Evolutionary conservation across 2,329 filamentous ascomycete species (phyloP).

Genomic region (Paecilomyces sp.): DNA sequence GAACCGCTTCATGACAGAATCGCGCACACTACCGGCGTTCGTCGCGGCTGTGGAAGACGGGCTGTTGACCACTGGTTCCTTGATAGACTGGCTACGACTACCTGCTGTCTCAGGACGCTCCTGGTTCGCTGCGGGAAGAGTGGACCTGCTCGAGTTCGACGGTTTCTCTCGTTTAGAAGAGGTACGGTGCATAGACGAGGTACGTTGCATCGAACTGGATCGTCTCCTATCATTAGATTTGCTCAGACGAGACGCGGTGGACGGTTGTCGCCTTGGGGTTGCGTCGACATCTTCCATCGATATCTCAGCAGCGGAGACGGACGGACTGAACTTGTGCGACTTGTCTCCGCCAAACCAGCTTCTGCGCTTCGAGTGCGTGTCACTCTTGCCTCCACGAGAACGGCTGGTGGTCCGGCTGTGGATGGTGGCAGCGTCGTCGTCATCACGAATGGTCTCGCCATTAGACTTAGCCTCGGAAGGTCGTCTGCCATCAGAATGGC

Average conservation of each 20-base stretch:
- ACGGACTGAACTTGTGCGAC: slow-evolving; percentile 18
- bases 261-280: slow-evolving; percentile 15
- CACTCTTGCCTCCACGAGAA: slow-evolving; percentile 25
- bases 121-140: slow-evolving; percentile 27
- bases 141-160: slow-evolving; percentile 18
- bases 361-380: slow-evolving; percentile 24
- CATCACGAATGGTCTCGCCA: slow-evolving; percentile 9
- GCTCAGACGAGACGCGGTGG: slow-evolving; percentile 21
- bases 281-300: slow-evolving; percentile 14
- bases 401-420: slow-evolving; percentile 29
- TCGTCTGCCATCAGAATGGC: slow-evolving; percentile 15
- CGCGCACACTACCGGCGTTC: slow-evolving; percentile 34
- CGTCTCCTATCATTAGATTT: slow-evolving; percentile 21
- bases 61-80: slow-evolving; percentile 1
- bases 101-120: slow-evolving; percentile 25
- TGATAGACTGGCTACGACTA: slow-evolving; percentile 13
- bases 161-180: background rate
- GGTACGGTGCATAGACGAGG: background rate
- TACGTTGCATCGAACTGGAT: slow-evolving; percentile 17
- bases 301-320: slow-evolving; percentile 1
- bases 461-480: slow-evolving; percentile 16
- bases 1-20: slow-evolving; percentile 68
- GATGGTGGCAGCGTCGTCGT: slow-evolving; percentile 30
- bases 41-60: slow-evolving; percentile 17
- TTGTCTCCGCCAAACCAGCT: slow-evolving; percentile 33